phyloP scores from a whole-genome alignment of 1,139 yeast species.

The Saccharomyces hybrid region DNA sequence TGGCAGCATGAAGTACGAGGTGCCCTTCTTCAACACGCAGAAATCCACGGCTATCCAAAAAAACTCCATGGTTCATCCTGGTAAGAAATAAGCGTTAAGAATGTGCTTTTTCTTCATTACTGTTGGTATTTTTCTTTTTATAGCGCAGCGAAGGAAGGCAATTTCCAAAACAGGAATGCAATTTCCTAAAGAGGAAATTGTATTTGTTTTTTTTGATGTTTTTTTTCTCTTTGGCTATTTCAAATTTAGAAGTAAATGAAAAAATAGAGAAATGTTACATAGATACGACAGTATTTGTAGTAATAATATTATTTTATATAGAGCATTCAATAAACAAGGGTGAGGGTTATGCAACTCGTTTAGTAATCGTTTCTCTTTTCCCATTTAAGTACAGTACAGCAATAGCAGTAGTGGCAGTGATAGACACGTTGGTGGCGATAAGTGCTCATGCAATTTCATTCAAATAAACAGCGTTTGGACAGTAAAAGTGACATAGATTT shows the following conservation, averaged over 20 bases:
- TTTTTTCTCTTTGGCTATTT: neutral
- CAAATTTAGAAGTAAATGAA: neutral
- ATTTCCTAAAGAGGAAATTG: neutral
- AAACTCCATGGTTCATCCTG: constrained; percentile 31
- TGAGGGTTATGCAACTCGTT: constrained; percentile 1
- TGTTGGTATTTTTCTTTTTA: neutral
- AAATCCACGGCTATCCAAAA: constrained; percentile 59
- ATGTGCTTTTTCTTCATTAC: neutral
- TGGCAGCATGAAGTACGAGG: constrained; percentile 70
- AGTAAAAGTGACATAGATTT: neutral
- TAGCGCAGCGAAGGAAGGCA: neutral
- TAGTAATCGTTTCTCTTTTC: neutral
- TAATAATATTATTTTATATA: neutral
- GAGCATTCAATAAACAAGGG: neutral
- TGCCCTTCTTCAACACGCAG: constrained; percentile 54
- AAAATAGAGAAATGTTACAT: neutral
- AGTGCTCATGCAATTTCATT: neutral
- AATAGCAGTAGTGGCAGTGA: neutral
- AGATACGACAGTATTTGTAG: neutral
- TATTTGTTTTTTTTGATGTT: neutral
- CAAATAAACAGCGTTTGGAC: neutral
- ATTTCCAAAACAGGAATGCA: neutral
- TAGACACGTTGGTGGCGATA: neutral
- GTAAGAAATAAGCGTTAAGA: constrained; percentile 1
- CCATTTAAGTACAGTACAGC: neutral